Conservation (phyloP, 345 rosid species). For the Erysimum cheiranthoides region DNA sequence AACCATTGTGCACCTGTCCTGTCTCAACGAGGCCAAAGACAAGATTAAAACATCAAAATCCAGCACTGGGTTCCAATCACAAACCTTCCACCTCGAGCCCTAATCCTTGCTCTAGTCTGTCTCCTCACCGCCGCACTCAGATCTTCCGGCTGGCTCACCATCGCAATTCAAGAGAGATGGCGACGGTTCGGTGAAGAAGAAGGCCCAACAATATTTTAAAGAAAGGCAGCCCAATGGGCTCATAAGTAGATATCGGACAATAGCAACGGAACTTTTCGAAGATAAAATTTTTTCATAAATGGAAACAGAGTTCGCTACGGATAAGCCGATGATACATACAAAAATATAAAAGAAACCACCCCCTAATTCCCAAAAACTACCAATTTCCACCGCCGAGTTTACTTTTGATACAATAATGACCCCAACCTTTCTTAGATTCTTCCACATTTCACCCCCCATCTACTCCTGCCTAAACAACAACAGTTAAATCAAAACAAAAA, state of each 20-base stretch:
- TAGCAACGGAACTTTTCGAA: neutral
- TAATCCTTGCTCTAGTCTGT: too few species aligned
- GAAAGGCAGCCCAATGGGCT: neutral
- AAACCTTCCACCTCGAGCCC: too few species aligned
- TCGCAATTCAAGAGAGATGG: too few species aligned
- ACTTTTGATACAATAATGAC: constrained; percentile 27
- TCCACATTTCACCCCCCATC: constrained; percentile 31
- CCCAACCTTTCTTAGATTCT: constrained; percentile 19
- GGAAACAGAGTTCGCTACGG: constrained; percentile 30
- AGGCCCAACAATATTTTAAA: neutral
- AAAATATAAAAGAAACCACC: neutral
- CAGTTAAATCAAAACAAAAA: constrained; percentile 34
- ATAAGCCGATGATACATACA: constrained; percentile 39
- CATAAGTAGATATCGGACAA: neutral
- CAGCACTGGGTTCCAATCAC: neutral
- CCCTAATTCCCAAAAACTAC: constrained; percentile 30
- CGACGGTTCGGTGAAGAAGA: neutral
- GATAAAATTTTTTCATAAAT: constrained; percentile 22
- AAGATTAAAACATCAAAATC: neutral
- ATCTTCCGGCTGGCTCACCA: neutral
- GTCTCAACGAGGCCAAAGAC: neutral
- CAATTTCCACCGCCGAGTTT: constrained; percentile 33
- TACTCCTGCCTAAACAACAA: constrained; percentile 48
- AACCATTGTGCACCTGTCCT: neutral
- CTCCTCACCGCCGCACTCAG: neutral